phyloP scores from a whole-genome alignment of 1,284 basidiomycete species.

The Xerocomus amazonicus region DNA sequence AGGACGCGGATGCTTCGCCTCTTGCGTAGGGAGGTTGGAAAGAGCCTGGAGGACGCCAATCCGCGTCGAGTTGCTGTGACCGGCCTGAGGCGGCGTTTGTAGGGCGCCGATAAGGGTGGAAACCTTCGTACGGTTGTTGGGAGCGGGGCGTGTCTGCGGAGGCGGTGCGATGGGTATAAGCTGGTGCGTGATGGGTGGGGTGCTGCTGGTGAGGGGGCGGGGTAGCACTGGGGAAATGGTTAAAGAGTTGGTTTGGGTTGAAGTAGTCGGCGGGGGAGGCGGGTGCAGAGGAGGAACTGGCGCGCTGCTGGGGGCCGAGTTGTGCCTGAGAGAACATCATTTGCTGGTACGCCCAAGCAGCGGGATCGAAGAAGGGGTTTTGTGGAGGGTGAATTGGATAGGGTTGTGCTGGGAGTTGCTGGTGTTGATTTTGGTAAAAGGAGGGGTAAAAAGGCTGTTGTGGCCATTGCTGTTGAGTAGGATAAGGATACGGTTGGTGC shows the following conservation, averaged over 20 bases:
- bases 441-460: conserved; percentile 69
- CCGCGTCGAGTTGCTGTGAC: conserved; percentile 34
- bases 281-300: conserved; percentile 34
- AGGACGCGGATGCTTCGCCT: conserved; percentile 69
- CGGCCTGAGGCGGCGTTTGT: conserved; percentile 35
- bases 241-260: conserved; percentile 55
- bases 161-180: conserved; percentile 32
- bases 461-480: conserved; percentile 44
- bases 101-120: conserved; percentile 79
- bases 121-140: conserved; percentile 53
- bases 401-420: conserved; percentile 41
- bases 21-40: conserved; percentile 67
- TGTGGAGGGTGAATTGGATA: conserved; percentile 45
- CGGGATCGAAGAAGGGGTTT: conserved; percentile 61
- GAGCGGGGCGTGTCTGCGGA: conserved; percentile 29
- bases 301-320: conserved; percentile 42
- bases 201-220: conserved; percentile 58
- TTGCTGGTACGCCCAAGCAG: conserved; percentile 78
- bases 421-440: conserved; percentile 66
- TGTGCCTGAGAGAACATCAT: conserved; percentile 64
- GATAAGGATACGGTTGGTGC: conserved; percentile 34
- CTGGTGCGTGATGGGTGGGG: conserved; percentile 38
- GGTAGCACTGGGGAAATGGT: conserved; percentile 64
- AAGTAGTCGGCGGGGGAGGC: conserved; percentile 49
- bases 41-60: conserved; percentile 48